Evolutionary conservation across 2,329 filamentous ascomycete genomes (phyloP), one percentile per base, ranked within the genome.

Genomic region (Coniochaeta sp.): DNA sequence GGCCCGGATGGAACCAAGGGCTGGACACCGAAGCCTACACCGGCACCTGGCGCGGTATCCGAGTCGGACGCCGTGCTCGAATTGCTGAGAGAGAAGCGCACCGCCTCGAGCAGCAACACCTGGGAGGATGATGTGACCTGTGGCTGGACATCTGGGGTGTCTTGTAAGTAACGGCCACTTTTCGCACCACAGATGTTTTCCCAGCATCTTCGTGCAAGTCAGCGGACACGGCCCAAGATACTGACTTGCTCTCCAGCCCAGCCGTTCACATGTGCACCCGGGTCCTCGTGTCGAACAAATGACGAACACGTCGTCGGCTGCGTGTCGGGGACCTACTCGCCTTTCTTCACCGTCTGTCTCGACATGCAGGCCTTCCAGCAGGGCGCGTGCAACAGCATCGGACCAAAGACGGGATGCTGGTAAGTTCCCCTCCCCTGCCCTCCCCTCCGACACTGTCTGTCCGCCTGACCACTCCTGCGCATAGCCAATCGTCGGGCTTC

Each of bases 321-420:
- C 60, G 68, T 62, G 2, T 69, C 70, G 0, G 69, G 66, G 2
- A 70, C 69, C 0, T 60, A 64, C 4, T 64, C 63, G 7, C 67
- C 68, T 0, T 75, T 75, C 60, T 76, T 65, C 63, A 68, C 69
- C 2, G 66, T 67, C 4, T 77, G 75, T 54, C 60, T 75, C 16
- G 70, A 75, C 60, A 71, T 69, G 60, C 59, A 67, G 2, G 74
- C 73, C 4, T 67, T 62, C 34, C 42, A 67, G 55, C 61, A 64
- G 1, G 70, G 71, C 9, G 66, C 64, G 5, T 77, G 75, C 60
- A 58, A 55, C 0, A 67, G 62, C 16, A 58, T 68, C 14, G 69
- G 66, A 0, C 22, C 66, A 0, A 61, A 65, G 14, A 74, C 73
- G 0, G 74, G 73, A 14, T 76, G 74, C 65, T 77, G 74, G 71